These are phyloP conservation scores for Diaporthe sp. DNA, from an alignment of 2,329 filamentous ascomycete genomes.

Conservation along the genomic window DNA sequence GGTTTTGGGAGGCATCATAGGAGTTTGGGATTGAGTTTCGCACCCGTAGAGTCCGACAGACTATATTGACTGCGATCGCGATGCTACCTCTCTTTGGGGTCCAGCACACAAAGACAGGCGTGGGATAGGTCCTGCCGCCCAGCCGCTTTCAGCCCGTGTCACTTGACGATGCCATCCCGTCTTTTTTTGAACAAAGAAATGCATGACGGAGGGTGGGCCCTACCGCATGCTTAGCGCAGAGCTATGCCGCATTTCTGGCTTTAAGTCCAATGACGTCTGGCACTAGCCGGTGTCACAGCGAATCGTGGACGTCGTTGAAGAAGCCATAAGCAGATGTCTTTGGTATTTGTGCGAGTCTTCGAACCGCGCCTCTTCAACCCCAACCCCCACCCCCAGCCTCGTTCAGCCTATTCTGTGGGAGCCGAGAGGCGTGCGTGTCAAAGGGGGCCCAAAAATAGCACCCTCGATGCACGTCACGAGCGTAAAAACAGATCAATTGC, in stretches of 20 bases:
- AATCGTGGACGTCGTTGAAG: not conserved
- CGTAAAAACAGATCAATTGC: not conserved
- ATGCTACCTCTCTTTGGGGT: conserved; percentile 9
- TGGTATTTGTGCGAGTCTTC: not conserved
- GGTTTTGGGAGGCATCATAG: not conserved
- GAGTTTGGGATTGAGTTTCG: not conserved
- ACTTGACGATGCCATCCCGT: conserved; percentile 19
- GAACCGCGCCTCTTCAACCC: not conserved
- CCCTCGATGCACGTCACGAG: not conserved
- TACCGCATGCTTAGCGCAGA: conserved; percentile 7
- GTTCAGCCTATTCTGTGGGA: not conserved
- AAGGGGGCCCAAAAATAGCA: conserved; percentile 8
- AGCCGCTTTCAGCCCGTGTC: conserved; percentile 31
- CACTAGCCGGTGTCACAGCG: conserved; percentile 5
- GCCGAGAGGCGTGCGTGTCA: not conserved
- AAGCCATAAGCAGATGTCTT: not conserved
- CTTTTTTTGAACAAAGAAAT: conserved; percentile 2
- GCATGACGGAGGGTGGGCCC: not conserved
- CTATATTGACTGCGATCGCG: conserved; percentile 1
- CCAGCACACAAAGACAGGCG: conserved; percentile 12
- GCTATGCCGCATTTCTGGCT: not conserved
- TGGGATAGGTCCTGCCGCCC: not conserved
- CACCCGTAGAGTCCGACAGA: not conserved
- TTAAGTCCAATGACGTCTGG: not conserved
- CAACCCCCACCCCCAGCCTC: not conserved